These are phyloP conservation scores for Solanum peruvianum DNA, from an alignment of 257 asterid species.

Conservation along the genomic window DNA sequence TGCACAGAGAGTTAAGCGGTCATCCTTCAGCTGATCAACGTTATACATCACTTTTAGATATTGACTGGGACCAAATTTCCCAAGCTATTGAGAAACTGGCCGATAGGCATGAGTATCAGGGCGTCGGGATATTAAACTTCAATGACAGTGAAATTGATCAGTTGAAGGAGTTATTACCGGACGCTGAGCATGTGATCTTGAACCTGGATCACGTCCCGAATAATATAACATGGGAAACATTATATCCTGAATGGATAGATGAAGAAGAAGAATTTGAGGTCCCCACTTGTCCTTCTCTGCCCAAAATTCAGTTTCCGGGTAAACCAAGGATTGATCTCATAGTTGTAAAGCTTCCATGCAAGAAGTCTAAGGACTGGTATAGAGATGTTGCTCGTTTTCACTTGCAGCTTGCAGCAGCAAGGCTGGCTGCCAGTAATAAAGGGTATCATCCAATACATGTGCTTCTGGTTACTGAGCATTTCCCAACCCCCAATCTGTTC, in stretches of 20 bases:
- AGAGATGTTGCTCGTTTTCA: constrained; percentile 84
- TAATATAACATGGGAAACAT: constrained; percentile 71
- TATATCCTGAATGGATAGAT: constrained; percentile 93
- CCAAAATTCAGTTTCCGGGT: constrained; percentile 37
- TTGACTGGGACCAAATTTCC: constrained; percentile 70
- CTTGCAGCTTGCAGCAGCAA: constrained; percentile 76
- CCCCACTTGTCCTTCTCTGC: constrained; percentile 73
- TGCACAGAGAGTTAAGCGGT: constrained; percentile 36
- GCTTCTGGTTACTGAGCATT: constrained; percentile 64
- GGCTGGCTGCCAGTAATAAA: constrained; percentile 61
- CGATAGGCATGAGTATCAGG: constrained; percentile 46
- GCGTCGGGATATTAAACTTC: constrained; percentile 71
- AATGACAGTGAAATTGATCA: constrained; percentile 46
- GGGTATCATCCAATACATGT: constrained; percentile 61
- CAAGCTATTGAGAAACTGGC: constrained; percentile 34
- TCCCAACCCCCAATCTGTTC: constrained; percentile 80
- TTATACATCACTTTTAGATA: constrained; percentile 37
- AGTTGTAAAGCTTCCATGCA: constrained; percentile 82
- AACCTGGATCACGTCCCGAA: constrained; percentile 38
- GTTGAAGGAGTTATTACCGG: constrained; percentile 56
- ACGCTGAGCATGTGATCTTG: constrained; percentile 56
- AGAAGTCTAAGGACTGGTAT: constrained; percentile 57
- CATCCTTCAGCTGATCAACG: constrained; percentile 28
- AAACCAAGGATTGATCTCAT: constrained; percentile 78
- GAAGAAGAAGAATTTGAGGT: constrained; percentile 87